Base-by-base conservation (phyloP, 495 filamentous ascomycete genomes). In the Penicillium ucsense region DNA sequence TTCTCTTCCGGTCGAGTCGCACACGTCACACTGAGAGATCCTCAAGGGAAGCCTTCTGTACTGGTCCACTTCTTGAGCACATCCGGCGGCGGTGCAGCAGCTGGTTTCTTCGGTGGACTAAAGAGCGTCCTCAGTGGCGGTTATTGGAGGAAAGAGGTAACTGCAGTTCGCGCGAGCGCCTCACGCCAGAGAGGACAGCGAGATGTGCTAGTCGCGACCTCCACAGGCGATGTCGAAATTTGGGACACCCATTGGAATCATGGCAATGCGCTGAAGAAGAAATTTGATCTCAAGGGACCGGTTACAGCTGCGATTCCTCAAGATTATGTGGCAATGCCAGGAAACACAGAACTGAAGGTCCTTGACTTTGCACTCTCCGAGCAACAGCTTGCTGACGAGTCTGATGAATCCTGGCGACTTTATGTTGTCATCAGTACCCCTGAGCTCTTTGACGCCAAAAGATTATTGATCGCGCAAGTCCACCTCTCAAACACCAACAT, bases 171-270 rank as follows among this genome's bases (percentile, higher is more conserved):
- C 45, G 79, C 86, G 2, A 83, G 84, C 31, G 71, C 67, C 35
- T 82, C 84, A 12, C 71, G 73, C 27, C 80, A 82, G 45, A 77
- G 88, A 57, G 90, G 90, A 4, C 89, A 97, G 64, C 81, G 90
- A 57, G 84, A 90, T 54, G 75, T 94, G 28, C 74, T 94, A 29
- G 79, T 89, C 49, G 82, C 80, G 31, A 89, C 88, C 8, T 74
- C 80, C 4, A 79, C 80, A 37, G 89, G 88, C 20, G 66, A 79
- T 31, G 63, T 98, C 9, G 82, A 92, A 48, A 75, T 82, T 8
- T 98, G 92, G 92, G 84, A 86, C 58, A 74, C 94, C 4, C 87
- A 88, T 56, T 84, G 89, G 63, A 83, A 86, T 34, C 89, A 89
- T 30, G 84, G 76, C 12, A 75, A 78, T 46, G 65, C 69, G 4